Evolutionary conservation across 73 alveolate genomes (phyloP).

Genomic region (Stentor roeselii): DNA sequence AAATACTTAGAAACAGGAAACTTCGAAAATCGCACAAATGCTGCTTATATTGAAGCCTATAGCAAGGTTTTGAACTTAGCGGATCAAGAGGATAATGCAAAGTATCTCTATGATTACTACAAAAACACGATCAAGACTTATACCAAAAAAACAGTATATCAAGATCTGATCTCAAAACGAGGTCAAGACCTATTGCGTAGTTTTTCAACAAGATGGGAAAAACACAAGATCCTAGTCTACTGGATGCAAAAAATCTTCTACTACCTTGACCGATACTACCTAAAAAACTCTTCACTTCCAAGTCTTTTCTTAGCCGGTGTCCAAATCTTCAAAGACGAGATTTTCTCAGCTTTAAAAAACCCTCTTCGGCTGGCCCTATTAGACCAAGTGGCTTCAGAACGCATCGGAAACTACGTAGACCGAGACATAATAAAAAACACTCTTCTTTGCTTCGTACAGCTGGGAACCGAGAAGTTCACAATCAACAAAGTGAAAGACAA

Average conservation of each 20-base stretch:
- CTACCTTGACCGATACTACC: constrained; percentile 59
- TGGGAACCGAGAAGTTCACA: constrained; percentile 48
- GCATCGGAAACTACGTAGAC: constrained; percentile 45
- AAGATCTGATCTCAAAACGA: constrained; percentile 29
- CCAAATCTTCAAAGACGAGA: constrained; percentile 37
- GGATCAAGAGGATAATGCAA: constrained; percentile 52
- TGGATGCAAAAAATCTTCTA: constrained; percentile 59
- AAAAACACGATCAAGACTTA: constrained; percentile 32
- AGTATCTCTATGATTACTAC: constrained; percentile 42
- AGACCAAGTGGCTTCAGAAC: constrained; percentile 43
- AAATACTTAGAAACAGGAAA: constrained; percentile 48
- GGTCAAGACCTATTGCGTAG: constrained; percentile 38
- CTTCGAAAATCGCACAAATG: constrained; percentile 45
- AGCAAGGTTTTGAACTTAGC: constrained; percentile 46
- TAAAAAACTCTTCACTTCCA: constrained; percentile 44
- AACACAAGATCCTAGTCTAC: constrained; percentile 52
- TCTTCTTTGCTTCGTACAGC: constrained; percentile 35
- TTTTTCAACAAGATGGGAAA: constrained; percentile 48
- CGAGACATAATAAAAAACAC: constrained; percentile 32
- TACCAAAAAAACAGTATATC: constrained; percentile 34
- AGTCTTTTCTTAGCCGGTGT: constrained; percentile 45
- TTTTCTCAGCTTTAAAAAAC: constrained; percentile 31
- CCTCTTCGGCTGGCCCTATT: constrained; percentile 33
- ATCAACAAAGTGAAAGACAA: constrained; percentile 34
- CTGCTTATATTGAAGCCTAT: constrained; percentile 37